Base-by-base conservation (phyloP, 441 rosid genomes). In the Eutrema salsugineum region DNA sequence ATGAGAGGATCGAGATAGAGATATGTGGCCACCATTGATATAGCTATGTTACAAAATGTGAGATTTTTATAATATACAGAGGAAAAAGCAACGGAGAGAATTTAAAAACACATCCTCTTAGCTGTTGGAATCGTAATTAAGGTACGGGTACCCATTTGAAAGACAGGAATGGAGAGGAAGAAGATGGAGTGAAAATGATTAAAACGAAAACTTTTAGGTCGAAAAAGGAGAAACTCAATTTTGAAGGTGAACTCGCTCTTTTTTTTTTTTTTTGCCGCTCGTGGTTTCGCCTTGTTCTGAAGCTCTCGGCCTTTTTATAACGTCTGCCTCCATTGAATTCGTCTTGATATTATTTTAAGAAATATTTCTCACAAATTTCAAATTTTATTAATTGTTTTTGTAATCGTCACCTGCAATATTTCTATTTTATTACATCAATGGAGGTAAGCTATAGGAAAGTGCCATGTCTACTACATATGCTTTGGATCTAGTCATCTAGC, bases 231-330 rank as follows among this genome's bases (percentile, higher is more conserved):
- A 22, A 9, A 14, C 17, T 48, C 54, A 40, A 36, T 11, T 6
- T 32, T 8, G 28, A 48, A 56, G 5, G 36, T 14, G 16, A 53
- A 15, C 42, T 50, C 17, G 8, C 15, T 4, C 4, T 19, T 6
- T 76, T 28, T 57, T 30, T 4, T 33, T 33, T 33, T 33, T 6
- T 17, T 7, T 5, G 40, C 24, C 11, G 24, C 49, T 15, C 6
- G 72, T 39, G 51, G 62, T 76, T 79, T 85, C 81, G 63, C 82
- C 4, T 50, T 67, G 70, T 78, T 71, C 49, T 51, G 72, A 38
- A 76, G 0, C 85, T 79, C 80, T 55, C 75, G 82, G 38, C 19
- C 58, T 14, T 53, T 53, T 53, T 53, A 43, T 27, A 62, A 44
- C 51, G 22, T 19, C 19, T 39, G 19, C 6, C 5, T 39, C 12